These are phyloP conservation scores for Fraxinus sp. DNA, from an alignment of 305 asterid genomes.

Conservation along the genomic window DNA sequence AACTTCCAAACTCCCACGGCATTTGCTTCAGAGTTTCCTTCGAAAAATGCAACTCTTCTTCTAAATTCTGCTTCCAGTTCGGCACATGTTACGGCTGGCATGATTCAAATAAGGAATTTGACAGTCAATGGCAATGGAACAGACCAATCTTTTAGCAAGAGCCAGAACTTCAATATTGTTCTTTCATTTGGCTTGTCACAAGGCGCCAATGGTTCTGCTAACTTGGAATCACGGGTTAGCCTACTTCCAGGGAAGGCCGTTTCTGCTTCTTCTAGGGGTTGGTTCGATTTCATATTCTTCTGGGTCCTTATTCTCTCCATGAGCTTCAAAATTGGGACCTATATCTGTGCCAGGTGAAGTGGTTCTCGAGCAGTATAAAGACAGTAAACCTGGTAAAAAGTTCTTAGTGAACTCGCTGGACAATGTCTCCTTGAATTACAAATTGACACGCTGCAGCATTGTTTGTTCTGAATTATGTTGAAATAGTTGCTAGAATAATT, in stretches of 20 bases:
- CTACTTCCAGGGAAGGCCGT: conserved; percentile 46
- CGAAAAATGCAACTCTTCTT: conserved; percentile 46
- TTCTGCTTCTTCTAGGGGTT: conserved; percentile 37
- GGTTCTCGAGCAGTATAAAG: neutral
- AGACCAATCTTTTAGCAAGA: conserved; percentile 45
- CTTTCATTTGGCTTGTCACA: conserved; percentile 65
- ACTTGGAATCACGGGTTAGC: conserved; percentile 48
- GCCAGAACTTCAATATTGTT: conserved; percentile 46
- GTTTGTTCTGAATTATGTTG: neutral
- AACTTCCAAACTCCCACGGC: conserved; percentile 81
- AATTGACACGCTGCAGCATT: neutral
- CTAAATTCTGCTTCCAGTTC: conserved; percentile 60
- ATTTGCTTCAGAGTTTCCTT: conserved; percentile 75
- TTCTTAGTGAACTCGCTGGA: neutral
- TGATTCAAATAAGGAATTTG: conserved; percentile 58
- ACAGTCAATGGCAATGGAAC: conserved; percentile 29
- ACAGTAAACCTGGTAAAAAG: neutral
- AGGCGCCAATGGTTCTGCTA: conserved; percentile 44
- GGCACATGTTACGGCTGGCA: conserved; percentile 67
- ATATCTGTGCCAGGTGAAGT: conserved; percentile 43
- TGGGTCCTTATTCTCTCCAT: conserved; percentile 63
- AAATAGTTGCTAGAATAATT: neutral
- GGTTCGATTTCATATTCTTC: conserved; percentile 54
- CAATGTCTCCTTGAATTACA: neutral
- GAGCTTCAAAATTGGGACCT: conserved; percentile 64